Conservation (phyloP, 805 yeast genomes). For the Barnettozyma botsteinii region DNA sequence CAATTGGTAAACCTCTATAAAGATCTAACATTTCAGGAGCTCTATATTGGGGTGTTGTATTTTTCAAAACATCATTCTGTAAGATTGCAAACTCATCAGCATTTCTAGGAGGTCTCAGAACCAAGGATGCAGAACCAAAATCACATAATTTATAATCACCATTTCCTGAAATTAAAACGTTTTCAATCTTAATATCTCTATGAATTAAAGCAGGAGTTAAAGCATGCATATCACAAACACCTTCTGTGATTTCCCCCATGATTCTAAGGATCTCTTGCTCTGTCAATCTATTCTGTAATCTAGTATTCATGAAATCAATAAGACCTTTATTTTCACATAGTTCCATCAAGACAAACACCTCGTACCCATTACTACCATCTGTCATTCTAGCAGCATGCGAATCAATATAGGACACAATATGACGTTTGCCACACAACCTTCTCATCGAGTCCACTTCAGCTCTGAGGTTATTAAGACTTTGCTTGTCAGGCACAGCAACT, state of each 20-base stretch:
- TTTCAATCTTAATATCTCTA: conserved; percentile 79
- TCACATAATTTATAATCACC: conserved; percentile 69
- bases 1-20: conserved; percentile 60
- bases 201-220: conserved; percentile 66
- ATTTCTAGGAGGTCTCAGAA: conserved; percentile 55
- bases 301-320: conserved; percentile 73
- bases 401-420: conserved; percentile 87
- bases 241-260: conserved; percentile 64
- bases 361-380: conserved; percentile 48
- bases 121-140: conserved; percentile 73
- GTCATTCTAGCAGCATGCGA: conserved; percentile 83
- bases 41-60: conserved; percentile 82
- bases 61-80: conserved; percentile 65
- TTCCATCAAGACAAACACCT: conserved; percentile 77
- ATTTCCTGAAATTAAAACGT: conserved; percentile 56
- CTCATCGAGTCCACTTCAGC: conserved; percentile 99
- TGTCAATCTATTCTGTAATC: conserved; percentile 57
- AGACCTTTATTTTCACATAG: conserved; percentile 69
- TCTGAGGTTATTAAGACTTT: conserved; percentile 70
- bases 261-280: conserved; percentile 65
- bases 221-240: conserved; percentile 75
- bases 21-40: conserved; percentile 83
- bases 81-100: conserved; percentile 53
- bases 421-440: conserved; percentile 67
- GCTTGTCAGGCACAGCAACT: conserved; percentile 91